Evolutionary conservation across 768 basidiomycete species (phyloP), one percentile per base, ranked within the genome.

Genomic region (Psilocybe azurescens): DNA sequence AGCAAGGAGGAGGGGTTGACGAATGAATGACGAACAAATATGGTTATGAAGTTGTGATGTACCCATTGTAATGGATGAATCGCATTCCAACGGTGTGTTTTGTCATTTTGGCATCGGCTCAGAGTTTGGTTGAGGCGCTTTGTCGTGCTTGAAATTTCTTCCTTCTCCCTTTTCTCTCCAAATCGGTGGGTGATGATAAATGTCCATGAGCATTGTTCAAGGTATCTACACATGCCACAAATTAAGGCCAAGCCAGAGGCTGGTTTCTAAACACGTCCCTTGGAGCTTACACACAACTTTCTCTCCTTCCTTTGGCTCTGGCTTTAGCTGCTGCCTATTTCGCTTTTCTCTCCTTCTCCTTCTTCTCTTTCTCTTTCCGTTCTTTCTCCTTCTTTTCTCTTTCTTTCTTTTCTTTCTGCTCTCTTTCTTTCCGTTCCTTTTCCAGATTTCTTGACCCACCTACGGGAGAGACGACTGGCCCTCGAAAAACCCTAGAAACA

Each of bases 1-100:
- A 52, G 67, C 67, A 14, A 64, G 67, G 29, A 58, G 63, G 56
- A 68, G 71, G 41, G 68, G 69, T 28, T 70, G 54, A 66, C n/a
- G 41, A 4, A 29, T 16, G 44, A 16, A 39, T 47, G n/a, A 28
- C 44, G 32, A 44, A 44, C 13, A 13, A 44, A 13, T 38, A 13
- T 13, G 6, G 36, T 38, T 38, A 6, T 13, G 36, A 38, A 6
- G 36, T 5, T 38, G 36, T 38, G 36, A 6, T 38, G n/a, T n/a
- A n/a, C n/a, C n/a, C n/a, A n/a, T n/a, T n/a, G n/a, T n/a, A n/a
- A n/a, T n/a, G n/a, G n/a, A 5, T n/a, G n/a, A n/a, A 16, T 44
- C 57, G 24, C 18, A 5, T 28, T 20, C n/a, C 11, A 58, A 38
- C 2, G 18, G n/a, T 51, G n/a, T 14, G 10, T 51, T 49, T 11